Conservation (phyloP, 2,329 filamentous ascomycete species). For the Alternaria sp. region DNA sequence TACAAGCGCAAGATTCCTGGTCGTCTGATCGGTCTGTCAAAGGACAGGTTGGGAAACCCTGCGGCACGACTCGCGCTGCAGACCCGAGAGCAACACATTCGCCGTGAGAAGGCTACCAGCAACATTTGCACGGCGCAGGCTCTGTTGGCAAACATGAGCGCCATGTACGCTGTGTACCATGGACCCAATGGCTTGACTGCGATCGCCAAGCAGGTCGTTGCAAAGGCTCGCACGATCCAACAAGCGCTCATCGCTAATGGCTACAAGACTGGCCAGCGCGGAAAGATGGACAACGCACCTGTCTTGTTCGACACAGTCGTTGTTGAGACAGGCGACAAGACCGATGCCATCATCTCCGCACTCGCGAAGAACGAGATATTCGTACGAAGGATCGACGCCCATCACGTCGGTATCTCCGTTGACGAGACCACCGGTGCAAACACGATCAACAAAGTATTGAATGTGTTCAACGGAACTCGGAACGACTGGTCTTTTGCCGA, state of each 20-base stretch:
- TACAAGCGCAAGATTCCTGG: slow-evolving; percentile 95
- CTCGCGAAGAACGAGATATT: slow-evolving; percentile 61
- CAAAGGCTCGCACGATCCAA: slow-evolving; percentile 73
- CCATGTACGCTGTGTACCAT: slow-evolving; percentile 93
- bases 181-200: slow-evolving; percentile 81
- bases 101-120: slow-evolving; percentile 94
- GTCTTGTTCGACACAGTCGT: slow-evolving; percentile 82
- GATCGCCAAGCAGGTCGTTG: slow-evolving; percentile 80
- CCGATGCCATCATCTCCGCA: slow-evolving; percentile 59
- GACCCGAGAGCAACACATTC: slow-evolving; percentile 94
- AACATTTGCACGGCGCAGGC: slow-evolving; percentile 98
- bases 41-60: slow-evolving; percentile 81
- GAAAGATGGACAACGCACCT: slow-evolving; percentile 61
- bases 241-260: slow-evolving; percentile 68
- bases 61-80: slow-evolving; percentile 87
- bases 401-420: slow-evolving; percentile 73
- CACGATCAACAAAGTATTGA: slow-evolving; percentile 64
- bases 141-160: slow-evolving; percentile 91
- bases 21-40: slow-evolving; percentile 87
- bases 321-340: slow-evolving; percentile 60
- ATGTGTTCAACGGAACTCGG: slow-evolving; percentile 60
- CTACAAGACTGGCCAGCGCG: slow-evolving; percentile 66
- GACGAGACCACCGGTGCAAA: slow-evolving; percentile 73
- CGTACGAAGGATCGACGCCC: slow-evolving; percentile 66
- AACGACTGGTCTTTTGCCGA: slow-evolving; percentile 16